phyloP scores from a whole-genome alignment of 2,329 filamentous ascomycete species.

The Pseudogymnoascus sp. region DNA sequence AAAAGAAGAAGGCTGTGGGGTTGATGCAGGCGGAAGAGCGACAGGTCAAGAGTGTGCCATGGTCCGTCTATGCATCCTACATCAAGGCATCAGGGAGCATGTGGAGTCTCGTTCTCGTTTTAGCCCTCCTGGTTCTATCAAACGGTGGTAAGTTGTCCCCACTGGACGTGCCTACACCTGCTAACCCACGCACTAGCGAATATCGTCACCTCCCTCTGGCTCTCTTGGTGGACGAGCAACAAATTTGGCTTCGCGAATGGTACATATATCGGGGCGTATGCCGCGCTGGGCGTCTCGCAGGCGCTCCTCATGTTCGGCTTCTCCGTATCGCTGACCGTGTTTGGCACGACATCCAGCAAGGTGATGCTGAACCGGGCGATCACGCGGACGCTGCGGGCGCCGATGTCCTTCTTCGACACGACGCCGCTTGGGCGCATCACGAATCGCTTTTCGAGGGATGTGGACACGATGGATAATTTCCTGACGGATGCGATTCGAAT shows the following conservation, averaged over 20 bases:
- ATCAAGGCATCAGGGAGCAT: conserved; percentile 52
- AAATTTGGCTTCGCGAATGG: conserved; percentile 60
- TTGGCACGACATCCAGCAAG: conserved; percentile 74
- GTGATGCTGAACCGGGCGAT: conserved; percentile 75
- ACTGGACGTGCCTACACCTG: background rate
- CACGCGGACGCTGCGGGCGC: conserved; percentile 59
- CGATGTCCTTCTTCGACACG: conserved; percentile 94
- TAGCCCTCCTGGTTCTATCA: conserved; percentile 47
- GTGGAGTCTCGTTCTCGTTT: conserved; percentile 45
- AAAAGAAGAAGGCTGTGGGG: conserved; percentile 48
- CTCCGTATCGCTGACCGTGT: conserved; percentile 66
- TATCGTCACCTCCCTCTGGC: conserved; percentile 81
- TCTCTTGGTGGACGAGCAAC: conserved; percentile 85
- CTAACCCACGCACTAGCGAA: conserved; percentile 44
- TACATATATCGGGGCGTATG: conserved; percentile 63
- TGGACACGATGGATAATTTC: conserved; percentile 94
- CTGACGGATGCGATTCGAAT: conserved; percentile 84
- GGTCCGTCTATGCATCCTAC: conserved; percentile 57
- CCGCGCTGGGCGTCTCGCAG: conserved; percentile 61
- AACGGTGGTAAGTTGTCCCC: conserved; percentile 44
- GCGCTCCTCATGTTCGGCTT: conserved; percentile 72
- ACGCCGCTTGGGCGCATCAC: conserved; percentile 92
- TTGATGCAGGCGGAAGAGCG: conserved; percentile 67
- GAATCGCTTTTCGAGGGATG: conserved; percentile 90
- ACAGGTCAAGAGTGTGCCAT: conserved; percentile 53